Evolutionary conservation across 2,329 filamentous ascomycete species (phyloP).

Genomic region (Penicillium sclerotiorum): DNA sequence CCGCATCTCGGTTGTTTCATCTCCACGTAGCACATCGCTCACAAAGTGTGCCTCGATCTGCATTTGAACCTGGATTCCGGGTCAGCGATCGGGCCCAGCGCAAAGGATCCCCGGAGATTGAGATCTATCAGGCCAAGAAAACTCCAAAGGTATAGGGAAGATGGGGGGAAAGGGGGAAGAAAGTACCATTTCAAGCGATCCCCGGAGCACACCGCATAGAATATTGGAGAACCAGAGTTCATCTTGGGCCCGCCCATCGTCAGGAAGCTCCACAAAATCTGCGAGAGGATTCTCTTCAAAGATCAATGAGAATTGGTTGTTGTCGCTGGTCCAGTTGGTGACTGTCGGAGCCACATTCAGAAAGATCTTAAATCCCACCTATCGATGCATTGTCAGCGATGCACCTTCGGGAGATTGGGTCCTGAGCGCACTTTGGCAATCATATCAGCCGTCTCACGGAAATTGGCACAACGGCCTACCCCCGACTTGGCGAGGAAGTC

Average conservation of each 20-base stretch:
- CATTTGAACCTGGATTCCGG: constrained; percentile 72
- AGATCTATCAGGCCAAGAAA: neutral
- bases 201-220: constrained; percentile 86
- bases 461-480: constrained; percentile 85
- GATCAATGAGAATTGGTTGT: constrained; percentile 91
- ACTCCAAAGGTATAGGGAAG: constrained; percentile 4
- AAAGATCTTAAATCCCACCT: constrained; percentile 99
- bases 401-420: neutral
- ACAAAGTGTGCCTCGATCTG: constrained; percentile 97
- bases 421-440: constrained; percentile 74
- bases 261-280: constrained; percentile 95
- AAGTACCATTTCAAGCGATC: constrained; percentile 89
- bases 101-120: constrained; percentile 12
- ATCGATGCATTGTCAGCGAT: neutral
- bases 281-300: constrained; percentile 97
- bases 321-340: constrained; percentile 94
- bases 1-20: constrained; percentile 96
- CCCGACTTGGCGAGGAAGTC: constrained; percentile 97
- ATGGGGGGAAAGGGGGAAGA: constrained; percentile 1
- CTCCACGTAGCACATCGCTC: constrained; percentile 87
- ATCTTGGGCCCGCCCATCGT: constrained; percentile 92
- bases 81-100: constrained; percentile 23
- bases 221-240: constrained; percentile 99
- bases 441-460: constrained; percentile 94
- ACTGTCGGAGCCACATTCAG: constrained; percentile 93